Conservation (phyloP, 179 eudicot species). For the Carnegiea gigantea region DNA sequence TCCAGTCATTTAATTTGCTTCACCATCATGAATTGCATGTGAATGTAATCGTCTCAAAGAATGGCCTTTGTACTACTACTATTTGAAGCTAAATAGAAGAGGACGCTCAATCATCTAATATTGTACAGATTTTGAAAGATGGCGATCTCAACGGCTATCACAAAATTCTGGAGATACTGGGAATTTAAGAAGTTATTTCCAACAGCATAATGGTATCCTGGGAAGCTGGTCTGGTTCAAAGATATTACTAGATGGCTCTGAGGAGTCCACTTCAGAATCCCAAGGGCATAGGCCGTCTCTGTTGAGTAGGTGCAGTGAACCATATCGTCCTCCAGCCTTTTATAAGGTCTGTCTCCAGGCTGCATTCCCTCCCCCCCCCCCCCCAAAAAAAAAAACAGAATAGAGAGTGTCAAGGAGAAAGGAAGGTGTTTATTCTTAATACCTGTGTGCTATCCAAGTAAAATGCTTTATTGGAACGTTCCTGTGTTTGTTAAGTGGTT, state of each 20-base stretch:
- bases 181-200: slow-evolving; percentile 15
- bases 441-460: not conserved
- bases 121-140: slow-evolving; percentile 19
- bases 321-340: slow-evolving; percentile 42
- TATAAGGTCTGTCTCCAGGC: slow-evolving; percentile 29
- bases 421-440: slow-evolving; percentile 14
- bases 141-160: slow-evolving; percentile 14
- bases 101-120: not conserved
- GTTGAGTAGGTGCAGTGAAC: slow-evolving; percentile 37
- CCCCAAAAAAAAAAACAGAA: not conserved
- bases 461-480: not conserved
- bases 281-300: slow-evolving; percentile 22
- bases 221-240: slow-evolving; percentile 31
- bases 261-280: slow-evolving; percentile 18
- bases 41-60: not conserved
- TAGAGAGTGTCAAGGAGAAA: not conserved
- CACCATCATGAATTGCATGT: not conserved
- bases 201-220: slow-evolving; percentile 25
- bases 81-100: slow-evolving; percentile 7
- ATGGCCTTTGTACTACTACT: not conserved
- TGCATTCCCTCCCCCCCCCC: not conserved
- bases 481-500: not conserved
- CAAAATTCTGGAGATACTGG: slow-evolving; percentile 17
- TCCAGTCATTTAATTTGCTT: slow-evolving; percentile 11
- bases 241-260: slow-evolving; percentile 17